These are phyloP conservation scores for Rhizophora apiculata DNA, from an alignment of 345 rosid genomes.

Conservation along the genomic window DNA sequence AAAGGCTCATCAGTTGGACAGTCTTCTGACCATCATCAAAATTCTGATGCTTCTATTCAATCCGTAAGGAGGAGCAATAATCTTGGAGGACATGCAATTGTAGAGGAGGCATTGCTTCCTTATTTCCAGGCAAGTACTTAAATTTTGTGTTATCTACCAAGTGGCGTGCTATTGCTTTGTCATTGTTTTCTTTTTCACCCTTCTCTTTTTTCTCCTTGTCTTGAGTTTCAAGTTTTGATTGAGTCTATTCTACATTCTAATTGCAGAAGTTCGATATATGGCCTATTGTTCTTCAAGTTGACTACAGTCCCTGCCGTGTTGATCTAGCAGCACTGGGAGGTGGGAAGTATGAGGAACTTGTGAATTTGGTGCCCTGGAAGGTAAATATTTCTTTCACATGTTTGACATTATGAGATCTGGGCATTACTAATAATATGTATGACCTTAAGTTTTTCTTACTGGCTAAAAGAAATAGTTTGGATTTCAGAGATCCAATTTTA, in stretches of 20 bases:
- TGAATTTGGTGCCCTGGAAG: conserved; percentile 96
- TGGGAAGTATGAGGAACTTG: conserved; percentile 91
- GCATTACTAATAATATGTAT: not conserved
- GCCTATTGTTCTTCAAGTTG: conserved; percentile 81
- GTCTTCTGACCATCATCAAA: conserved; percentile 38
- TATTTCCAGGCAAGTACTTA: conserved; percentile 77
- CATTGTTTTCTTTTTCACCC: not conserved
- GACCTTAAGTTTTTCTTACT: not conserved
- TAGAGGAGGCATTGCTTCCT: conserved; percentile 89
- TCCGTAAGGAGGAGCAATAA: conserved; percentile 22
- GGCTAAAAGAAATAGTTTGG: not conserved
- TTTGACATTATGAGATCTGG: not conserved
- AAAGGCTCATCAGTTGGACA: conserved; percentile 43
- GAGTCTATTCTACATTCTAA: conserved; percentile 24
- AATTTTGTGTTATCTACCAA: conserved; percentile 13
- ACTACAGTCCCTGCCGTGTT: conserved; percentile 77
- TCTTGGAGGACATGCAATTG: conserved; percentile 41
- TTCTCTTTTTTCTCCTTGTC: conserved; percentile 1
- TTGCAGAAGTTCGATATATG: conserved; percentile 82
- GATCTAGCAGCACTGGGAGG: conserved; percentile 87
- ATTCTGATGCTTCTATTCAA: conserved; percentile 37
- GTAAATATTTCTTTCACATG: conserved; percentile 32
- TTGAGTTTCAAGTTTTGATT: conserved; percentile 4
- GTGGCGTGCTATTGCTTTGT: conserved; percentile 2
- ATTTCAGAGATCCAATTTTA: not conserved